Percentiles rank a stretch among this genome's conserved stretches.
These are phyloP conservation scores for Clathrus columnatus DNA, from an alignment of 768 basidiomycete species.

Conservation along the genomic window DNA sequence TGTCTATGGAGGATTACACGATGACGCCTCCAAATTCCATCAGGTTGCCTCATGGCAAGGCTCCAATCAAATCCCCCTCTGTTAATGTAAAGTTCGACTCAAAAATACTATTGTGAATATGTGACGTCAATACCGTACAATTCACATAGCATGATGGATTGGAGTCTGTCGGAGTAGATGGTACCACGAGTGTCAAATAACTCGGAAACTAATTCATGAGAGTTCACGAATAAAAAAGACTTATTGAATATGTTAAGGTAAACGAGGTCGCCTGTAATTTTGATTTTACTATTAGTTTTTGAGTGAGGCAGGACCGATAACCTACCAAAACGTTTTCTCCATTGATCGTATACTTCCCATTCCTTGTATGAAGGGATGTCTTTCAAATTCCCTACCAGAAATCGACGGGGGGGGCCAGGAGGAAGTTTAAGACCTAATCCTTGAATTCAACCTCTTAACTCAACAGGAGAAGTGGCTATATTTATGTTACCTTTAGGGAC, in stretches of 20 bases:
- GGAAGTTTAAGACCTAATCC: conserved; percentile 16
- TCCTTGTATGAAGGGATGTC: conserved; percentile 16
- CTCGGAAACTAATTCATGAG: conserved; percentile 20
- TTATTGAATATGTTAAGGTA: background rate
- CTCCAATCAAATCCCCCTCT: conserved; percentile 25
- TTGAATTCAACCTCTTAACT: too few species aligned
- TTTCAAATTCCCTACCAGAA: conserved; percentile 21
- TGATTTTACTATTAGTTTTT: background rate
- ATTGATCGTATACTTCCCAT: conserved; percentile 18
- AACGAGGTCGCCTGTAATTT: conserved; percentile 8
- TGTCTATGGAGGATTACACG: conserved; percentile 25
- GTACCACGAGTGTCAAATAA: conserved; percentile 21
- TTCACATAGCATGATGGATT: conserved; percentile 7
- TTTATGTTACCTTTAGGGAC: too few species aligned
- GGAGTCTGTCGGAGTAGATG: conserved; percentile 21
- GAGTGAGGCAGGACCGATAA: background rate
- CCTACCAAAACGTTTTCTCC: conserved; percentile 16
- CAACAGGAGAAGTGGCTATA: too few species aligned
- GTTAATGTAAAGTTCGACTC: background rate
- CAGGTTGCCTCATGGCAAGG: conserved; percentile 21
- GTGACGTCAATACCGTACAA: background rate
- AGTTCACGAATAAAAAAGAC: conserved; percentile 18
- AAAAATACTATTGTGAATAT: background rate
- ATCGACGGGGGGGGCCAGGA: conserved; percentile 22
- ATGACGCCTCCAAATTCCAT: conserved; percentile 23